Evolutionary conservation across 1,284 basidiomycete species (phyloP).

Genomic region (Rhodotorula glutinis): DNA sequence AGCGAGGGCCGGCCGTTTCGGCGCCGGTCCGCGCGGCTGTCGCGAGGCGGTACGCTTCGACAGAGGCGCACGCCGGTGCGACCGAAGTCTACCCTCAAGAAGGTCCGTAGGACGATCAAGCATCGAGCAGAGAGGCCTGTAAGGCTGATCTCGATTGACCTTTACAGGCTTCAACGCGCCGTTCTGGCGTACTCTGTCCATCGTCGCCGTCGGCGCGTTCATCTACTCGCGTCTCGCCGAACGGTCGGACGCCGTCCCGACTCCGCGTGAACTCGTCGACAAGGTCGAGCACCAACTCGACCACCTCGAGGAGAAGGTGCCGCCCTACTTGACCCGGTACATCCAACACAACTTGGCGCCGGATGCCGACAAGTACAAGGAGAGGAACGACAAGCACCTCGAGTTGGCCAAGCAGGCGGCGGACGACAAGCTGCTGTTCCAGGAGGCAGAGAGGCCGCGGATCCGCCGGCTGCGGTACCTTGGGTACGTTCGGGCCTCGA

Average conservation of each 20-base stretch:
- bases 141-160: background rate
- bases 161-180: constrained; percentile 39
- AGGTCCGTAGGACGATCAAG: background rate
- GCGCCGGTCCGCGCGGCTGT: background rate
- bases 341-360: constrained; percentile 46
- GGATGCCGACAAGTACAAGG: constrained; percentile 39
- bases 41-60: constrained; percentile 7
- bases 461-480: constrained; percentile 49
- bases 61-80: background rate
- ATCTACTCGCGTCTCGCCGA: constrained; percentile 41
- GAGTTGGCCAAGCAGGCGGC: constrained; percentile 48
- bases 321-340: constrained; percentile 48
- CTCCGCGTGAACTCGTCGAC: constrained; percentile 35
- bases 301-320: background rate
- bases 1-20: background rate
- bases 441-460: constrained; percentile 51
- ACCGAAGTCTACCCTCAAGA: constrained; percentile 29
- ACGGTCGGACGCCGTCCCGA: background rate
- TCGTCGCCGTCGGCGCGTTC: constrained; percentile 38
- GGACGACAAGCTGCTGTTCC: constrained; percentile 51
- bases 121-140: background rate
- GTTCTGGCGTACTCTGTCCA: constrained; percentile 37
- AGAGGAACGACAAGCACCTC: constrained; percentile 50
- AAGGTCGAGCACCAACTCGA: constrained; percentile 15
- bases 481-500: constrained; percentile 43